Evolutionary conservation across 257 asterid species (phyloP).

Genomic region (Ballota nigra): DNA sequence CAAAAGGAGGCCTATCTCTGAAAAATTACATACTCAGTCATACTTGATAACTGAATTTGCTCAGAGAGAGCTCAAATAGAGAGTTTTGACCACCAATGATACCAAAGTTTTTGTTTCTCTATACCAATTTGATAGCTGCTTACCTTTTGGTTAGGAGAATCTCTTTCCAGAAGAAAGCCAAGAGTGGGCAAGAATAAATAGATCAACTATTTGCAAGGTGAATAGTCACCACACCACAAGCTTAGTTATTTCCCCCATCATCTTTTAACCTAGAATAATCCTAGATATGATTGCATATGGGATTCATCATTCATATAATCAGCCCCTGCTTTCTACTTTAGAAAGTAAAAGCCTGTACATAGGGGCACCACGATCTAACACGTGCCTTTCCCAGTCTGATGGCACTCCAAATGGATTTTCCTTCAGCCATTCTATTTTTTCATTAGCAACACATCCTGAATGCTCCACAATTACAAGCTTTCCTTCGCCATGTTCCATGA

Average conservation of each 20-base stretch:
- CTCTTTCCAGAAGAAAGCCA: background rate
- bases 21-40: background rate
- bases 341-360: constrained; percentile 78
- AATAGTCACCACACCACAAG: constrained; percentile 13
- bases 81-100: background rate
- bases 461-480: constrained; percentile 42
- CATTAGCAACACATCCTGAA: background rate
- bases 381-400: constrained; percentile 93
- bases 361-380: constrained; percentile 66
- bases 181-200: background rate
- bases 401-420: constrained; percentile 83
- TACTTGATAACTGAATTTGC: background rate
- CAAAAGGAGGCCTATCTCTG: background rate
- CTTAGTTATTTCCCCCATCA: background rate
- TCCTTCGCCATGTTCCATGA: constrained; percentile 60
- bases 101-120: background rate
- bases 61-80: background rate
- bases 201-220: constrained; percentile 19
- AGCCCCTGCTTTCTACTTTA: constrained; percentile 32
- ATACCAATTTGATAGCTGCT: background rate
- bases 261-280: background rate
- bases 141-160: constrained; percentile 15
- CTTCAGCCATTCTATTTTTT: constrained; percentile 48
- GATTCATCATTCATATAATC: constrained; percentile 22
- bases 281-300: background rate